Evolutionary conservation across 805 yeast species (phyloP), one percentile per base, ranked within the genome.

Genomic region (Nakazawaea ambrosiae): DNA sequence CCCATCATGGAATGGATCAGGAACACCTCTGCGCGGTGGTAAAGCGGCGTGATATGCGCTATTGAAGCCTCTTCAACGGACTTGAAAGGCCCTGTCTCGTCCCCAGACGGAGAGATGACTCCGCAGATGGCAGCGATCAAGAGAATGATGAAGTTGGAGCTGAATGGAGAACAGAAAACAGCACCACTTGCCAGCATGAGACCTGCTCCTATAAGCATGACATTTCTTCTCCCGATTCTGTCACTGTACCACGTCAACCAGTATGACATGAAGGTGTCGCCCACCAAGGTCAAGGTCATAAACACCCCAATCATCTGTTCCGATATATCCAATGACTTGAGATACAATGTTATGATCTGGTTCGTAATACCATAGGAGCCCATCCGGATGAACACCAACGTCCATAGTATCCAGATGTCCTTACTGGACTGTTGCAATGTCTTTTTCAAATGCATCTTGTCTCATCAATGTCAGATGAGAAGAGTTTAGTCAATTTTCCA

Each of bases 1-100:
- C 84, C 79, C 31, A 81, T 61, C 20, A 84, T 56, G 26, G 83
- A 79, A 51, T 86, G 85, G 47, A 80, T 63, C 0, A 92, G 92
- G 62, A 77, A 86, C 2, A 85, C 63, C 45, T 77, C 84, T 1
- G 94, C 80, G 32, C 94, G 65, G 39, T 70, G 73, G 37, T 63
- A 63, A 26, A 68, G 69, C 0, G 81, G 77, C 0, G 94, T 81
- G 45, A 87, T 60, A 55, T 84, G 90, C 0, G 95, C 92, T 34
- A 87, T 65, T 27, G 84, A 70, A 1, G 90, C 78, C 51, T 86
- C 95, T 54, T 87, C 96, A 20, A 87, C 77, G 0, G 92, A 75
- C 51, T 83, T 81, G 57, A 87, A 87, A 0, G 96, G 96, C 0
- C 96, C 96, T 0, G 89, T 85, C 51, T 87, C 96, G 50, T 81